These are phyloP conservation scores for Sarocladium kiliense DNA, from an alignment of 2,329 filamentous ascomycete genomes.

Conservation along the genomic window DNA sequence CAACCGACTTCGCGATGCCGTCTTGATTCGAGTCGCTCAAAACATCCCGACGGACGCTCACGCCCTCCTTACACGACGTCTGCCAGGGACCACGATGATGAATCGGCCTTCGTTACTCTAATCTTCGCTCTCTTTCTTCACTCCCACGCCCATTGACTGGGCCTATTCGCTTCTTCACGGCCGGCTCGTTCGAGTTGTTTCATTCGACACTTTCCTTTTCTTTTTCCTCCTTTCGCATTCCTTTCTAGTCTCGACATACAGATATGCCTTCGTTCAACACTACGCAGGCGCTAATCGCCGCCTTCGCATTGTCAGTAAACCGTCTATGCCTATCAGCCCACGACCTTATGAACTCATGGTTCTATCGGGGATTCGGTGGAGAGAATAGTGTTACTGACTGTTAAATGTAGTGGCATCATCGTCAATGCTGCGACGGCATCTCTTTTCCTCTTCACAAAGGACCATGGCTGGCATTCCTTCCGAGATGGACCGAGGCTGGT, in stretches of 20 bases:
- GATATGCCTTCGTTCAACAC: slow-evolving; percentile 40
- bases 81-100: slow-evolving; percentile 9
- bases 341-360: neutral
- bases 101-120: slow-evolving; percentile 10
- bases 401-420: slow-evolving; percentile 38
- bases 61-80: neutral
- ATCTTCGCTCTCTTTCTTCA: slow-evolving; percentile 7
- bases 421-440: slow-evolving; percentile 45
- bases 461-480: slow-evolving; percentile 43
- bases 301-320: slow-evolving; percentile 48
- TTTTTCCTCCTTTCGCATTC: slow-evolving; percentile 1
- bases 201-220: slow-evolving; percentile 8
- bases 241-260: neutral
- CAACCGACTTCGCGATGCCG: slow-evolving; percentile 3
- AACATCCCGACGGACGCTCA: neutral
- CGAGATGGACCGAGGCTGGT: slow-evolving; percentile 59
- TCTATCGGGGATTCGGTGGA: neutral
- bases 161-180: slow-evolving; percentile 12
- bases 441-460: slow-evolving; percentile 40
- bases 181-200: slow-evolving; percentile 10
- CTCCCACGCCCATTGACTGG: slow-evolving; percentile 11
- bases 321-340: neutral
- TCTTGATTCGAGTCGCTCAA: neutral
- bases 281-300: slow-evolving; percentile 45
- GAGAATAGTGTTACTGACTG: neutral